These are phyloP conservation scores for Chaetomiaceae sp. DNA, from an alignment of 2,329 filamentous ascomycete species.

Conservation along the genomic window DNA sequence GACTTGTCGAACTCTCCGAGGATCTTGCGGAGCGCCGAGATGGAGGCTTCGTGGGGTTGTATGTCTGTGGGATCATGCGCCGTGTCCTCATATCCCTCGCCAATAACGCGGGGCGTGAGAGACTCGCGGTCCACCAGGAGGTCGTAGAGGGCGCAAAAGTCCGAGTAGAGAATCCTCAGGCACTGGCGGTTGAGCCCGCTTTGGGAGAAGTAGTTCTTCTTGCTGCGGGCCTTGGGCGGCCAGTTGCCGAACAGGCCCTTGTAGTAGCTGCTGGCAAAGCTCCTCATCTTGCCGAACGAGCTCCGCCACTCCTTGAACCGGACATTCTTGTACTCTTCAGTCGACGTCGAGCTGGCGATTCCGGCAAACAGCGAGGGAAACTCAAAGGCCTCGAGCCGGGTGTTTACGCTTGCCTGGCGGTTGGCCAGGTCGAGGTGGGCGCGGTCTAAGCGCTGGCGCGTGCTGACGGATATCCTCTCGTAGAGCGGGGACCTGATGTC, in stretches of 20 bases:
- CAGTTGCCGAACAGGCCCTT: conserved; percentile 60
- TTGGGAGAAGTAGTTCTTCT: conserved; percentile 85
- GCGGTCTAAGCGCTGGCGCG: conserved; percentile 74
- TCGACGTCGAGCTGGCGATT: conserved; percentile 76
- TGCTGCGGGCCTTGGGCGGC: conserved; percentile 87
- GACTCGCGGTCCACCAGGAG: conserved; percentile 74
- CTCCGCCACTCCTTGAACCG: conserved; percentile 80
- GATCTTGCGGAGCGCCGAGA: conserved; percentile 69
- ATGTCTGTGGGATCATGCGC: conserved; percentile 38
- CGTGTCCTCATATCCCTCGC: conserved; percentile 55
- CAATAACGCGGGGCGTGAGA: conserved; percentile 72
- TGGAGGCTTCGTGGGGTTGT: conserved; percentile 49
- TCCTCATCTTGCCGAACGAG: conserved; percentile 68
- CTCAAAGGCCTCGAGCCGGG: conserved; percentile 79
- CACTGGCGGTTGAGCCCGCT: conserved; percentile 82
- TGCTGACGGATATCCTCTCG: conserved; percentile 62
- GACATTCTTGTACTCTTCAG: conserved; percentile 68
- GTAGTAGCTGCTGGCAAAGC: conserved; percentile 65
- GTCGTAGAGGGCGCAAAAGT: conserved; percentile 84
- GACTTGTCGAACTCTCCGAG: conserved; percentile 86
- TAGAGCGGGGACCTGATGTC: conserved; percentile 64
- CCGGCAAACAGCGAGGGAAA: conserved; percentile 88
- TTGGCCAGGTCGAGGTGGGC: conserved; percentile 74
- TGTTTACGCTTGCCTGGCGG: conserved; percentile 64
- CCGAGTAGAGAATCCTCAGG: conserved; percentile 74